These are phyloP conservation scores for Polyporus arcularius DNA, from an alignment of 768 basidiomycete species.

Conservation along the genomic window DNA sequence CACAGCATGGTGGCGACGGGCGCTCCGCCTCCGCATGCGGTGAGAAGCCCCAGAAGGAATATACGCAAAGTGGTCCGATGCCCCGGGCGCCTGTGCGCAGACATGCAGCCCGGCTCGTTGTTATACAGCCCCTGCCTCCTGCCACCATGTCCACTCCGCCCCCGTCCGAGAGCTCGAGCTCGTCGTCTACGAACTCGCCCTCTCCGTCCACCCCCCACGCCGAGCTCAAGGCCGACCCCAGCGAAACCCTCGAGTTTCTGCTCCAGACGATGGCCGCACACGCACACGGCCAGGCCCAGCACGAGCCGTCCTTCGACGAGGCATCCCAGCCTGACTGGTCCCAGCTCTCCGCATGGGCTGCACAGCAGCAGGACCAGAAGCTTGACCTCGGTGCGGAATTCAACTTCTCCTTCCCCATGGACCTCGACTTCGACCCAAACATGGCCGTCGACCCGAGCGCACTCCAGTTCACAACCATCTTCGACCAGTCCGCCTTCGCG, in stretches of 20 bases:
- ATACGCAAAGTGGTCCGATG: slow-evolving; percentile 20
- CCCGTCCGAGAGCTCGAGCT: slow-evolving; percentile 27
- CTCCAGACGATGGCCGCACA: slow-evolving; percentile 30
- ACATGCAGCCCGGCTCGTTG: not conserved
- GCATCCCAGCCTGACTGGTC: slow-evolving; percentile 49
- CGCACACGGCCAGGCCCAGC: slow-evolving; percentile 8
- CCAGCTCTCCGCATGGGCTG: slow-evolving; percentile 48
- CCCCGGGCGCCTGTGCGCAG: slow-evolving; percentile 8
- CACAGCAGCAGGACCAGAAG: slow-evolving; percentile 31
- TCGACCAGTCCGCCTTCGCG: slow-evolving; percentile 23
- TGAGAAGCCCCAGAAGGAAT: not conserved
- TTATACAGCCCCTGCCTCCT: slow-evolving; percentile 14
- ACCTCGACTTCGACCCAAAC: slow-evolving; percentile 61
- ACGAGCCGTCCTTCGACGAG: slow-evolving; percentile 15
- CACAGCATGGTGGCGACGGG: not conserved
- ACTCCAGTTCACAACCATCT: slow-evolving; percentile 50
- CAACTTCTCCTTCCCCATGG: slow-evolving; percentile 47
- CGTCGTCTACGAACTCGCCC: slow-evolving; percentile 27
- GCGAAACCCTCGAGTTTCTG: slow-evolving; percentile 29
- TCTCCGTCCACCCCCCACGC: slow-evolving; percentile 22
- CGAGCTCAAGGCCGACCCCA: slow-evolving; percentile 23
- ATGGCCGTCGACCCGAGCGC: slow-evolving; percentile 66
- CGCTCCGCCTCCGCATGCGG: not conserved
- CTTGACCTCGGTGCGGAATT: slow-evolving; percentile 44
- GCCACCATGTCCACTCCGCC: slow-evolving; percentile 28